Conservation (phyloP, 1,284 basidiomycete genomes). For the Meira miltonrushii region DNA sequence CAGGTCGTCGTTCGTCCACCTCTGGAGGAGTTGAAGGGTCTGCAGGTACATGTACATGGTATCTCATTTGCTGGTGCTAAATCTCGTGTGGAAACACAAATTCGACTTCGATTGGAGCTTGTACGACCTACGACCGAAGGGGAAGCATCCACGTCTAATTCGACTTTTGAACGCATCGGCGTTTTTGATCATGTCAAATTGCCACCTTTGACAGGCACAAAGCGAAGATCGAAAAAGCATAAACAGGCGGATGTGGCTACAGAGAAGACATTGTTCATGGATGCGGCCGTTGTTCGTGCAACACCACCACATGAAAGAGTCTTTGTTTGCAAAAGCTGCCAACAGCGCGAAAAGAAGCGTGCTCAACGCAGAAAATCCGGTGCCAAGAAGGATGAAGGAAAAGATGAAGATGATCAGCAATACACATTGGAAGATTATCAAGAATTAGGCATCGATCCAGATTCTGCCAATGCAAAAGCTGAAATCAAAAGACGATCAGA, state of each 20-base stretch:
- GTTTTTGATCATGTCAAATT: slow-evolving; percentile 50
- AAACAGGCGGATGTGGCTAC: slow-evolving; percentile 42
- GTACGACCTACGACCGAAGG: slow-evolving; percentile 25
- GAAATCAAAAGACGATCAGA: slow-evolving; percentile 33
- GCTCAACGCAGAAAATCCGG: slow-evolving; percentile 42
- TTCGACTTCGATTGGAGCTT: slow-evolving; percentile 48
- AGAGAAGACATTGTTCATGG: slow-evolving; percentile 50
- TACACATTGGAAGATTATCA: slow-evolving; percentile 40
- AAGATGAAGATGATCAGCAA: slow-evolving; percentile 7
- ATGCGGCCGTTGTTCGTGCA: slow-evolving; percentile 57
- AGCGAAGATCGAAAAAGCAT: slow-evolving; percentile 68
- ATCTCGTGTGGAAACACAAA: slow-evolving; percentile 80
- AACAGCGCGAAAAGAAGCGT: slow-evolving; percentile 60
- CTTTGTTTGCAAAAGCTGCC: slow-evolving; percentile 63
- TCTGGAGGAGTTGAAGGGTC: slow-evolving; percentile 27
- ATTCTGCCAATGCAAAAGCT: slow-evolving; percentile 31
- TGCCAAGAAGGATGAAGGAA: slow-evolving; percentile 18
- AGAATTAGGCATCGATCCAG: slow-evolving; percentile 39
- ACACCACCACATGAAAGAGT: slow-evolving; percentile 68
- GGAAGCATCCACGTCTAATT: slow-evolving; percentile 17
- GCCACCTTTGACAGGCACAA: slow-evolving; percentile 49
- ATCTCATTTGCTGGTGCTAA: slow-evolving; percentile 81
- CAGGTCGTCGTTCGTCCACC: slow-evolving; percentile 33
- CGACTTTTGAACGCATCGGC: slow-evolving; percentile 46
- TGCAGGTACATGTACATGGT: slow-evolving; percentile 65